Percentiles rank a stretch among this genome's conserved stretches.
Conservation (phyloP, 2,329 filamentous ascomycete species). For the Aspergillus fijiensis region DNA sequence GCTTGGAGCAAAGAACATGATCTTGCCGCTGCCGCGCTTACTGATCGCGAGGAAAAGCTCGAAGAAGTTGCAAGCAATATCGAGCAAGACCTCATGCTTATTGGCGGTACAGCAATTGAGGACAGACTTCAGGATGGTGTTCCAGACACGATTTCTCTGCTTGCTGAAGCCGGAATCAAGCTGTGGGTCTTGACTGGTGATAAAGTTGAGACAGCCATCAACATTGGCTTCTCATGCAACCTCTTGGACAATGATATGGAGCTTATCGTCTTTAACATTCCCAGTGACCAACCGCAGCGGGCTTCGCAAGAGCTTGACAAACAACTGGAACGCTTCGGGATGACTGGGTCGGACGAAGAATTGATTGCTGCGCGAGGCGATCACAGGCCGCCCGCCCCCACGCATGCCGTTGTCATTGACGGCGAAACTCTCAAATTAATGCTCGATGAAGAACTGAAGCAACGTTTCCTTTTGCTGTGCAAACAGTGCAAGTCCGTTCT, state of each 20-base stretch:
- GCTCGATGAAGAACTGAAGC: constrained; percentile 75
- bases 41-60: constrained; percentile 87
- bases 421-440: constrained; percentile 90
- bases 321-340: constrained; percentile 68
- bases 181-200: constrained; percentile 98
- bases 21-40: constrained; percentile 76
- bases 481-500: constrained; percentile 96
- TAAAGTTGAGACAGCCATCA: constrained; percentile 99
- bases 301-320: constrained; percentile 73
- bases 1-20: constrained; percentile 86
- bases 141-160: constrained; percentile 87
- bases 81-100: constrained; percentile 80
- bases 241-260: constrained; percentile 98
- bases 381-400: constrained; percentile 81
- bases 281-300: constrained; percentile 66
- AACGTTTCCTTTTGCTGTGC: constrained; percentile 91
- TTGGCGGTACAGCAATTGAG: constrained; percentile 96
- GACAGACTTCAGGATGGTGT: constrained; percentile 96
- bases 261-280: constrained; percentile 81
- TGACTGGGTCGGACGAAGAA: constrained; percentile 84
- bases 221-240: constrained; percentile 99
- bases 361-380: constrained; percentile 74
- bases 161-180: constrained; percentile 93
- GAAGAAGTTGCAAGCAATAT: constrained; percentile 87
- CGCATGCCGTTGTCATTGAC: constrained; percentile 91